Conservation (phyloP, 2,329 filamentous ascomycete genomes). For the Aspergillus oerlinghausenensis region DNA sequence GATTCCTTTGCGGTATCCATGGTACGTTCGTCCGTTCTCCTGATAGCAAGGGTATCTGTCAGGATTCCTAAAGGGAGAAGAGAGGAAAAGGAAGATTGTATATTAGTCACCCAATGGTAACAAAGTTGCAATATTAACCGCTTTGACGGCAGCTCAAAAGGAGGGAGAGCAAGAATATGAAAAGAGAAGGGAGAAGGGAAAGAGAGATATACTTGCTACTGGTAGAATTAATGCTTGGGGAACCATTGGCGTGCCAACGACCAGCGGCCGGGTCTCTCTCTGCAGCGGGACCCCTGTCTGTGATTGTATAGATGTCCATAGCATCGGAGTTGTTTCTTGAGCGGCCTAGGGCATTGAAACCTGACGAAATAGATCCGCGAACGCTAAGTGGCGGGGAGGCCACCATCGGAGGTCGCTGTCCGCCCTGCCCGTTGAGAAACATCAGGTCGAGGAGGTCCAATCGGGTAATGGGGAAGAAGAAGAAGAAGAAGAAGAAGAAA, state of each 20-base stretch:
- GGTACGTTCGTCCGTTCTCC: conserved; percentile 68
- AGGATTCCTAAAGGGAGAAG: conserved; percentile 23
- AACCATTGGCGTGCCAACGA: conserved; percentile 28
- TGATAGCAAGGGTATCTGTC: conserved; percentile 44
- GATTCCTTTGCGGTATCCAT: conserved; percentile 61
- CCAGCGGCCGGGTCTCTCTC: conserved; percentile 18
- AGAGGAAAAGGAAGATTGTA: neutral
- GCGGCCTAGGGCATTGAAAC: conserved; percentile 22
- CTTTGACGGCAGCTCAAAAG: neutral
- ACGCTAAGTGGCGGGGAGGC: conserved; percentile 18
- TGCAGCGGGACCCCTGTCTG: conserved; percentile 23
- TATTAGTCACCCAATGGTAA: conserved; percentile 13
- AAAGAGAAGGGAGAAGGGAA: conserved; percentile 1
- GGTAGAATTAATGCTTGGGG: conserved; percentile 15
- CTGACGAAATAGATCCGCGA: conserved; percentile 22
- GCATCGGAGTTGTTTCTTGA: conserved; percentile 33
- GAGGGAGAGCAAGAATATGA: neutral
- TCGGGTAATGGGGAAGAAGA: neutral
- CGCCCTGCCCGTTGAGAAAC: conserved; percentile 19
- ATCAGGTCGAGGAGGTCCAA: conserved; percentile 7
- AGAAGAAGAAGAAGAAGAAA: neutral
- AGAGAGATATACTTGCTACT: conserved; percentile 20
- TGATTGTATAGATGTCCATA: conserved; percentile 33
- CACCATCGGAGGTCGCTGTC: conserved; percentile 15
- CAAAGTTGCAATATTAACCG: neutral